Evolutionary conservation across 2,329 filamentous ascomycete species (phyloP).

Genomic region (Nemania sp.): DNA sequence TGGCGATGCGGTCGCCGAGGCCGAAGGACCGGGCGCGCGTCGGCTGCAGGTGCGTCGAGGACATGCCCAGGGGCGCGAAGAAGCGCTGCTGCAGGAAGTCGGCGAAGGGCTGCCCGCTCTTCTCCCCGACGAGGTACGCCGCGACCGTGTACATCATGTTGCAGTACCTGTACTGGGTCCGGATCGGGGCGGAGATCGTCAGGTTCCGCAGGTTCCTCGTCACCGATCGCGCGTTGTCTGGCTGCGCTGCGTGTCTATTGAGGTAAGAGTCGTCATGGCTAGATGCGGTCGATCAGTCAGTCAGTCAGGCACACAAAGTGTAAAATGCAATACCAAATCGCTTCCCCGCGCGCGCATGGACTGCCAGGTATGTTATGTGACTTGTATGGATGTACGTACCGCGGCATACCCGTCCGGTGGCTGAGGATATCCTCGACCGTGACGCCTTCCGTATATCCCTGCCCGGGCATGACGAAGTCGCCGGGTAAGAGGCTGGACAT

Average conservation of each 20-base stretch:
- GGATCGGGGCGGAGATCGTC: slow-evolving; percentile 24
- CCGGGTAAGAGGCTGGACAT: slow-evolving; percentile 35
- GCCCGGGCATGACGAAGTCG: slow-evolving; percentile 33
- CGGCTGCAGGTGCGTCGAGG: slow-evolving; percentile 32
- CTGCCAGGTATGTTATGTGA: not conserved
- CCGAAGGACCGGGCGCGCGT: slow-evolving; percentile 18
- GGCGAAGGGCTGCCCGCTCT: slow-evolving; percentile 27
- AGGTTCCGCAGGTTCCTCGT: slow-evolving; percentile 35
- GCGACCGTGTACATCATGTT: slow-evolving; percentile 37
- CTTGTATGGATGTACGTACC: too few species aligned
- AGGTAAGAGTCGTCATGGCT: slow-evolving; percentile 32
- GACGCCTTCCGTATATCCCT: slow-evolving; percentile 31
- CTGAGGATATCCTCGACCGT: slow-evolving; percentile 35
- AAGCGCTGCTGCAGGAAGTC: slow-evolving; percentile 32
- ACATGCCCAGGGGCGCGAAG: slow-evolving; percentile 33
- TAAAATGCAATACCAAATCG: too few species aligned
- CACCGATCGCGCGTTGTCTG: slow-evolving; percentile 30
- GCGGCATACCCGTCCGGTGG: slow-evolving; percentile 33
- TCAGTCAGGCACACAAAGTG: too few species aligned
- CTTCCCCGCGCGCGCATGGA: too few species aligned
- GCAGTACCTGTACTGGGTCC: slow-evolving; percentile 29
- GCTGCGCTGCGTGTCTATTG: slow-evolving; percentile 14
- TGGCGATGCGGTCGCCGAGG: slow-evolving; percentile 28
- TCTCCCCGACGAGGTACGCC: slow-evolving; percentile 31
- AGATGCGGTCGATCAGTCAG: too few species aligned